These are phyloP conservation scores for Tricholomella constricta DNA, from an alignment of 768 basidiomycete genomes.

Conservation along the genomic window DNA sequence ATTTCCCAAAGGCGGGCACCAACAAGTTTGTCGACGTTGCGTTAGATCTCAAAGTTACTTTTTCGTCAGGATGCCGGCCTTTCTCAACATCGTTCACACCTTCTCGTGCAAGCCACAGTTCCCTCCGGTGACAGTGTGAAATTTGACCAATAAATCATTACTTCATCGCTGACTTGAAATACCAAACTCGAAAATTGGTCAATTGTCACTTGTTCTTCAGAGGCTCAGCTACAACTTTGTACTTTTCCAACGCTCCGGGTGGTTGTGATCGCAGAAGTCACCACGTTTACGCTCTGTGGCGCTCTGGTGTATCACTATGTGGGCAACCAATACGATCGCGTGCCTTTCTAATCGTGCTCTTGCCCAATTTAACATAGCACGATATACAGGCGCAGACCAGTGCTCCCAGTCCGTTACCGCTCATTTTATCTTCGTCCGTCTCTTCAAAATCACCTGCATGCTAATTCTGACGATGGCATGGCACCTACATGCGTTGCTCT, in stretches of 20 bases:
- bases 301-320: constrained; percentile 43
- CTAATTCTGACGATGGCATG: constrained; percentile 45
- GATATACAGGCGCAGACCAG: neutral
- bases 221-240: constrained; percentile 21
- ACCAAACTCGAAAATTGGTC: no score
- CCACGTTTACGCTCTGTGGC: constrained; percentile 46
- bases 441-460: constrained; percentile 40
- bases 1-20: constrained; percentile 38
- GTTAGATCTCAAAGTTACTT: neutral
- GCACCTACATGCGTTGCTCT: constrained; percentile 36
- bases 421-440: constrained; percentile 48
- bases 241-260: constrained; percentile 38
- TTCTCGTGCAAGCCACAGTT: constrained; percentile 45
- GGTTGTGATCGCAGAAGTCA: constrained; percentile 42
- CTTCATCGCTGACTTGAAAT: constrained; percentile 51
- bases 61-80: constrained; percentile 39
- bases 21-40: constrained; percentile 39
- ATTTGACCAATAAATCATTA: neutral
- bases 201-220: no score
- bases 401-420: constrained; percentile 36
- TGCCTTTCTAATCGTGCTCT: constrained; percentile 40
- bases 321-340: constrained; percentile 42
- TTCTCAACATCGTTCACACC: constrained; percentile 48
- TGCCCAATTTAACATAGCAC: neutral
- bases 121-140: constrained; percentile 35